Evolutionary conservation across 192 early-diverging fungal species (phyloP), one percentile per base, ranked within the genome.

Genomic region (Coemansia aciculifera): DNA sequence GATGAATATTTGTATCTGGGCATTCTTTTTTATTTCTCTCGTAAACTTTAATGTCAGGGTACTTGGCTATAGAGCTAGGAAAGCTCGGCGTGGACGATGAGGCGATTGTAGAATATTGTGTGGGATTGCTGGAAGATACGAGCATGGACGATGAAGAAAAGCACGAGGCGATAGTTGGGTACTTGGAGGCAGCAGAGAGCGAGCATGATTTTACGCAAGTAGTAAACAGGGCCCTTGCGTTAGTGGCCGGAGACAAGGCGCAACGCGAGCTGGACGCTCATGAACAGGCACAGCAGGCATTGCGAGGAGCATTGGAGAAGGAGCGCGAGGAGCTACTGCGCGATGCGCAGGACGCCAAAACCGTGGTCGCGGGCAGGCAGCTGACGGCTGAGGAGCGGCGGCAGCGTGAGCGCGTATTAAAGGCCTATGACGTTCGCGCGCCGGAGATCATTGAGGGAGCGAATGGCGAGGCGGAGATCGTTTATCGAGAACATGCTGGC

Each of bases 51-150:
- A 80, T 80, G 78, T 63, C 73, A 3, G 37, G 34, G n/a, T 75
- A 75, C 43, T 34, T 80, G 15, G 40, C 64, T 0, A 46, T 19
- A 12, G 62, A 72, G 63, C 63, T 80, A n/a, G 40, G 21, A 8
- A 59, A 51, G 38, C 46, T 73, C 15, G 78, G 78, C 13, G 49
- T 80, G 13, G 78, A 80, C 40, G 78, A 80, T 54, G 64, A 74
- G 13, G 73, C 78, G 11, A 75, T 80, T 31, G 39, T 80, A 7
- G 78, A 80, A 31, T 80, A 80, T 62, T 80, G 78, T 63, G 46
- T 29, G 12, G 78, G 78, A 5, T 52, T 75, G 32, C 63, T 80
- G 3, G 52, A 59, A 5, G 78, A 80, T 24, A 37, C 66, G 4
- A 61, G 72, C 19, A 66, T 67, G 44, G 63, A 62, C 15, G 38